These are phyloP conservation scores for Vanrija sp. DNA, from an alignment of 1,284 basidiomycete species.

Conservation along the genomic window DNA sequence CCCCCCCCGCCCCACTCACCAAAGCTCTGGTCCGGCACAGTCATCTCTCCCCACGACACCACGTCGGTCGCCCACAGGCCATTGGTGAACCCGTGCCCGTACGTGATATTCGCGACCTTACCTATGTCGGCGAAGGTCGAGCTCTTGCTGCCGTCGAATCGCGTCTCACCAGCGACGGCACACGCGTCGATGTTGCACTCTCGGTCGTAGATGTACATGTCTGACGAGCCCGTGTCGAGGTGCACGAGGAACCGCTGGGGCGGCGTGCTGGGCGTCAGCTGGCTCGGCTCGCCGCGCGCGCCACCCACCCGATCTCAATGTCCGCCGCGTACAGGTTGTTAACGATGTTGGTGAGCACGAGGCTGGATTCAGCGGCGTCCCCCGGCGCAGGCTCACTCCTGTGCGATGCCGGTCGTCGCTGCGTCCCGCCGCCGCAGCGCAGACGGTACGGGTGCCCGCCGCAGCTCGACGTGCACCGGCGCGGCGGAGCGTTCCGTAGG, in stretches of 20 bases:
- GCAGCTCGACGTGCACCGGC: too few species aligned
- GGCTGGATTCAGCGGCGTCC: constrained; percentile 1
- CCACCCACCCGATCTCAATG: constrained; percentile 24
- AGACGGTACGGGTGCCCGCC: too few species aligned
- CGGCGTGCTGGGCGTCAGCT: constrained; percentile 38
- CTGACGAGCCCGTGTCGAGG: constrained; percentile 54
- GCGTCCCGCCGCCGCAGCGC: too few species aligned
- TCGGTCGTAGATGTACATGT: constrained; percentile 45
- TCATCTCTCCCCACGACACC: neutral
- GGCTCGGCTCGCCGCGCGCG: too few species aligned
- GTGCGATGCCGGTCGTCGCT: too few species aligned
- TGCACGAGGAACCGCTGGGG: constrained; percentile 51
- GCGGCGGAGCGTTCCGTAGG: too few species aligned
- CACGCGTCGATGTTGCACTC: neutral
- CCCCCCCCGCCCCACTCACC: constrained; percentile 37
- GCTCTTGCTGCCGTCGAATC: too few species aligned
- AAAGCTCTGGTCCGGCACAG: neutral
- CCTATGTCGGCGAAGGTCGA: too few species aligned
- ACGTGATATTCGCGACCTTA: too few species aligned
- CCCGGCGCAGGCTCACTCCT: too few species aligned
- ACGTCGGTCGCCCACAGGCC: neutral
- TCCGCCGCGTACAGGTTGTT: constrained; percentile 34
- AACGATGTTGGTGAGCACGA: constrained; percentile 1
- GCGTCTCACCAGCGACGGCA: too few species aligned
- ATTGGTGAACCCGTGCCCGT: neutral